Evolutionary conservation across 2,329 filamentous ascomycete species (phyloP).

Genomic region (Neocucurbitaria cava): DNA sequence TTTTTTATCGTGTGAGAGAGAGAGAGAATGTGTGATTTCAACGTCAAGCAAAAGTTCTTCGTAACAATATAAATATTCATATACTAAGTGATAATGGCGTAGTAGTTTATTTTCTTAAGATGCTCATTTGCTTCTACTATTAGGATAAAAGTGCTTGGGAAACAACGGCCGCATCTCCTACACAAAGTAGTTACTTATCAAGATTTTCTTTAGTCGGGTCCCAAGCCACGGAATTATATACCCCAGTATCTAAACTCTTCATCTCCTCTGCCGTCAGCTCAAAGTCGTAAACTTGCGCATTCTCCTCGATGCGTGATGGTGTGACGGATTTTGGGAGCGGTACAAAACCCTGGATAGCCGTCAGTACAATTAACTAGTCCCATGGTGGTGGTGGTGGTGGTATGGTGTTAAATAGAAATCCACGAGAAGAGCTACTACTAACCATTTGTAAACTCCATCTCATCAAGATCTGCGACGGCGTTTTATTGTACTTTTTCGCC

Average conservation of each 20-base stretch:
- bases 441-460: slow-evolving; percentile 62
- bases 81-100: too few species aligned
- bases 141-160: slow-evolving; percentile 1
- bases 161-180: not conserved
- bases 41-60: too few species aligned
- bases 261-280: slow-evolving; percentile 66
- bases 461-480: slow-evolving; percentile 64
- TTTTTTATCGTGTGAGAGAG: too few species aligned
- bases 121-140: too few species aligned
- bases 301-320: slow-evolving; percentile 66
- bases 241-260: slow-evolving; percentile 60
- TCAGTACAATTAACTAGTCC: too few species aligned
- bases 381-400: too few species aligned
- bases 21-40: too few species aligned
- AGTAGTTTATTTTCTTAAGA: too few species aligned
- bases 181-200: slow-evolving; percentile 38
- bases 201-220: slow-evolving; percentile 60
- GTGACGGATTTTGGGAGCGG: slow-evolving; percentile 70
- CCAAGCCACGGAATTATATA: slow-evolving; percentile 66
- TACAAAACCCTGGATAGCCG: slow-evolving; percentile 60
- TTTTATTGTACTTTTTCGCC: slow-evolving; percentile 64
- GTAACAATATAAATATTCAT: too few species aligned
- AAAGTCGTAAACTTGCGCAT: slow-evolving; percentile 66
- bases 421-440: too few species aligned
- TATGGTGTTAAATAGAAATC: too few species aligned